Base-by-base conservation (phyloP, 1,284 basidiomycete genomes). In the Pulveroboletus sp. region DNA sequence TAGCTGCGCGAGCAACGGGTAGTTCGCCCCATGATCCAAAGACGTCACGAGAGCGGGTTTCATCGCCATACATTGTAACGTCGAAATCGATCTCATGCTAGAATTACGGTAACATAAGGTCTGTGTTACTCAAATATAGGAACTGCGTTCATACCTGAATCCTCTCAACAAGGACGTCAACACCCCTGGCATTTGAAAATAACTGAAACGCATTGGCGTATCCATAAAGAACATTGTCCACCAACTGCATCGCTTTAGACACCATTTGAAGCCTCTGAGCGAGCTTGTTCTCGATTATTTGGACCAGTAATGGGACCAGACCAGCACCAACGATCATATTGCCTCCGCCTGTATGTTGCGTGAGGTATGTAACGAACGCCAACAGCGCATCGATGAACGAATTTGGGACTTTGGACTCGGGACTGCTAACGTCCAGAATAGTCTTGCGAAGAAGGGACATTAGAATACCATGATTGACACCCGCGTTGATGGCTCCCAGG, bases 251-350 rank as follows among this genome's bases (percentile, higher is more conserved):
- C 1, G 92, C 89, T 74, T 91, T 94, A n/a, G 89, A 91, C 1
- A 93, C 81, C 47, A 92, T 82, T 38, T 84, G 79, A 49, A 93
- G 77, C 39, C 90, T 80, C 56, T 82, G 81, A 1, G 86, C 79
- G 44, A 86, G 77, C 61, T 81, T 83, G 70, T 89, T 91, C 73
- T 93, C 89, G 65, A 96, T 86, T 51, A 96, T 78, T 66, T 96
- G 92, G 51, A 97, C 87, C 17, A 99, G 80, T 10, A 96, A 78
- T 1, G 94, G 93, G 29, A 99, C 83, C 44, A 98, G 77, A 4
- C 97, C 97, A n/a, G 97, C 96, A n/a, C 94, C 92, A 56, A 98
- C 91, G 43, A 98, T 86, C 89, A 97, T 92, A 67, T 91, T 93
- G 33, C 92, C 93, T 31, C 94, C 93, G 2, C 87, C 82, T 4